A percentile compares a stretch with the other conserved stretches of the same genome.
Conservation (phyloP, 2,329 filamentous ascomycete species). For the Gliomastix tumulicola region DNA sequence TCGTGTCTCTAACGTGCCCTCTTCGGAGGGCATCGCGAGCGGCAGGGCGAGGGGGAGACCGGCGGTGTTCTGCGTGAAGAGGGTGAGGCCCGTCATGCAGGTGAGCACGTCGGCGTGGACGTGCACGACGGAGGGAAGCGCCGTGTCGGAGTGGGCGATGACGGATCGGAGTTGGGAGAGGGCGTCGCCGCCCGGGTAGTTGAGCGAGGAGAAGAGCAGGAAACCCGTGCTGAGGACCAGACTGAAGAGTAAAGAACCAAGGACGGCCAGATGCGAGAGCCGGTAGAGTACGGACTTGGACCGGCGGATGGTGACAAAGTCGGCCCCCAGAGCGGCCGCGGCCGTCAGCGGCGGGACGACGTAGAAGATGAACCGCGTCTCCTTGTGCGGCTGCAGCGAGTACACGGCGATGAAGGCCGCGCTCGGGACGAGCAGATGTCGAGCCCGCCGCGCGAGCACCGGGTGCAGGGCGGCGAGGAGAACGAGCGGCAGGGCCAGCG, state of each 20-base stretch:
- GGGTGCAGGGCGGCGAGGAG: conserved; percentile 43
- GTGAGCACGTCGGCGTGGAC: conserved; percentile 60
- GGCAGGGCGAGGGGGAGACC: conserved; percentile 27
- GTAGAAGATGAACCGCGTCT: conserved; percentile 93
- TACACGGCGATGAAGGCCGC: conserved; percentile 72
- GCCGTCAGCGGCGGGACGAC: conserved; percentile 74
- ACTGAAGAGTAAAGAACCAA: conserved; percentile 52
- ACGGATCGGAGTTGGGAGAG: conserved; percentile 45
- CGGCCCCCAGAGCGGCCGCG: conserved; percentile 66
- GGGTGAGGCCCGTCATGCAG: conserved; percentile 66
- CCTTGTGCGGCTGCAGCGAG: conserved; percentile 89
- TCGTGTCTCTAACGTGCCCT: conserved; percentile 8
- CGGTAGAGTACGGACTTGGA: conserved; percentile 51
- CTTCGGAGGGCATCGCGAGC: conserved; percentile 10
- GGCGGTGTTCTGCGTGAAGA: conserved; percentile 48
- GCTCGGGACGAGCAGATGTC: conserved; percentile 55
- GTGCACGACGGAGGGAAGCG: conserved; percentile 16
- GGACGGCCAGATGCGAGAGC: conserved; percentile 45
- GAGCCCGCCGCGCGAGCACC: conserved; percentile 32
- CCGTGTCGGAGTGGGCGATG: conserved; percentile 5
- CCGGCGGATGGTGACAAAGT: conserved; percentile 61
- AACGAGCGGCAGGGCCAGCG: conserved; percentile 52
- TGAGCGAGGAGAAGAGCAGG: conserved; percentile 75
- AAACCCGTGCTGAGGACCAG: conserved; percentile 57
- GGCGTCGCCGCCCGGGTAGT: conserved; percentile 88